Base-by-base conservation (phyloP, 2,329 filamentous ascomycete genomes). In the Pezicula neosporulosa region DNA sequence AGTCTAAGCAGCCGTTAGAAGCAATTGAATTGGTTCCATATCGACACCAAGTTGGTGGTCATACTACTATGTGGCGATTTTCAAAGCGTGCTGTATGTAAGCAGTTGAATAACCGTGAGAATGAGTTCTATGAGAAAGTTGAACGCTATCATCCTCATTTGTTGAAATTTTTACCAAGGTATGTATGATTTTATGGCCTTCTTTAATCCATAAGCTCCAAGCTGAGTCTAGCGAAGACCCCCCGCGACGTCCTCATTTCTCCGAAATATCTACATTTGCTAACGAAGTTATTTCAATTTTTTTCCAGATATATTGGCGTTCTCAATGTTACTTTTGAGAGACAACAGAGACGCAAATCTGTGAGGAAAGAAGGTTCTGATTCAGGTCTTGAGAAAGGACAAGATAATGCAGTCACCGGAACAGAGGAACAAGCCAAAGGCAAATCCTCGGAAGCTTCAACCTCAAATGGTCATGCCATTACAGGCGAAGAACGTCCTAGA, bases 111-210 rank as follows among this genome's bases (percentile, higher is more conserved):
- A 99, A 96, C 68, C 83, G 93, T 64, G 94, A 99, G 68, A 99
- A 99, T 70, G 90, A 96, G 71, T 99, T 99, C 67, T 99, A 99
- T 70, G 94, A 99, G 71, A 94, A 87, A 49, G 90, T 97, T 63
- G 94, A 99, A 74, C 85, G 83, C 63, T 84, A 90, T 60, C 93
- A 99, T 70, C 89, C 91, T 57, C 88, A 96, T 66, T 78, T 99
- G 63, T 75, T 99, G 53, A 84, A 88, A 39, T 99, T 97, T 67
- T 77, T 99, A 57, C 94, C 94, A 58, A 90, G 92, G 85, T 88
- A 74, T 56, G 75, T 52, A 51, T 55, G 36, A 42, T 57, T 52
- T 56, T 45, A 35, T 55, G 54, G 30, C 44, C 48, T 44, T 52
- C 28, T 46, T 46, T 39, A 46, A 42, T 51, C 50, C 69, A 72